Base-by-base conservation (phyloP, 371 early-diverging fungal genomes). In the Syncephalastrum racemosum region DNA sequence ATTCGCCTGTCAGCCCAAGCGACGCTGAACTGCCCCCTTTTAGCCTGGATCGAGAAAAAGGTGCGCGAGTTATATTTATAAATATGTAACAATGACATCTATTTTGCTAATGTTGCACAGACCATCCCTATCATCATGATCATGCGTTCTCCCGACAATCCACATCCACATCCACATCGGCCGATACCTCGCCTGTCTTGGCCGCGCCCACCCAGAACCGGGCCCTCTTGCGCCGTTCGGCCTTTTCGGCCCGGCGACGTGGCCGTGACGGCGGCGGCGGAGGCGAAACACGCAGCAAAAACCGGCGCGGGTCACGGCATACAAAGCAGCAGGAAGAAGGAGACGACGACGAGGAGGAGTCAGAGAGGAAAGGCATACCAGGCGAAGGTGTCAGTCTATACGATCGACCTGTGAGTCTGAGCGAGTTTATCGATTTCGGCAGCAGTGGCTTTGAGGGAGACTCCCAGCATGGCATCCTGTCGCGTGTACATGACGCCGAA, bases 391-490 rank as follows among this genome's bases (percentile, higher is more conserved):
- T 78, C 0, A 53, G 56, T 27, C 54, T 78, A 3, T 68, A 67
- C 48, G 79, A 78, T 44, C 66, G 66, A 36, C 79, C 79, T 4
- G 79, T 78, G 13, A 75, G 70, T 50, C 64, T 78, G 62, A 70
- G 79, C 54, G 79, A 78, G 59, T 73, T 70, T 67, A 70, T 78
- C 18, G 79, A 78, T 63, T 60, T 78, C 14, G 79, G 79, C 13
- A 69, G 60, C 46, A 69, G 65, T 2, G 70, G 68, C 43, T 52
- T 72, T 13, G 72, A 67, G 14, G 57, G 58, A 42, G 64, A 67
- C 41, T 69, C 74, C 31, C 70, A 73, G 46, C 67, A 67, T 45
- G 73, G 73, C 8, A 78, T 79, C 14, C 51, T 66, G 24, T 66
- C 66, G 14, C 61, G 66, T 15, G 66, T 66, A 3, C 60, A 66